Evolutionary conservation across 169 alveolate species (phyloP).

Genomic region (Plasmodium malariae): DNA sequence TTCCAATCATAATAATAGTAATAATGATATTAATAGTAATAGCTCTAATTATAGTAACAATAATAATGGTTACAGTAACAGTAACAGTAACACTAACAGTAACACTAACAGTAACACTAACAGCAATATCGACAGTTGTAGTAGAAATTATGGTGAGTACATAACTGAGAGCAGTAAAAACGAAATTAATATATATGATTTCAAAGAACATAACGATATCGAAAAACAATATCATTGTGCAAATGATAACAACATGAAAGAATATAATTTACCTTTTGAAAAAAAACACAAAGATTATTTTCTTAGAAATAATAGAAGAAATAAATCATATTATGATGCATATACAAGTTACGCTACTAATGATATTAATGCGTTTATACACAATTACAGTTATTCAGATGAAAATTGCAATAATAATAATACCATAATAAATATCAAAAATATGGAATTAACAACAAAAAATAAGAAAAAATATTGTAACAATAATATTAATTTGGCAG

Average conservation of each 20-base stretch:
- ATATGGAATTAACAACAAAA: neutral
- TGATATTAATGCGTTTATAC: neutral
- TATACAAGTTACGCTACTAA: neutral
- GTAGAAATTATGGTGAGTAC: neutral
- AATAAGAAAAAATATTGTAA: constrained; percentile 3
- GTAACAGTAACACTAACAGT: neutral
- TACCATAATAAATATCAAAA: neutral
- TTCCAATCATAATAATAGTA: neutral
- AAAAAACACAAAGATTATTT: neutral
- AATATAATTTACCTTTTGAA: neutral
- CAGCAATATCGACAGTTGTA: neutral
- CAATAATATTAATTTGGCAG: neutral
- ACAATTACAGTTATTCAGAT: neutral
- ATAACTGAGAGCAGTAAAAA: neutral
- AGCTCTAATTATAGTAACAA: neutral
- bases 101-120: neutral
- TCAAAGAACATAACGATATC: neutral
- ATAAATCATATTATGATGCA: neutral
- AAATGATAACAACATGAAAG: neutral
- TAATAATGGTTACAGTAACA: neutral
- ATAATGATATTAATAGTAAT: neutral
- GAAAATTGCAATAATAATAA: neutral
- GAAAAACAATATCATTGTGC: neutral
- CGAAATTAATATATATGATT: neutral
- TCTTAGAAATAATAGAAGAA: neutral